phyloP scores from a whole-genome alignment of 2,329 filamentous ascomycete genomes.

The Fusarium sublunatum region DNA sequence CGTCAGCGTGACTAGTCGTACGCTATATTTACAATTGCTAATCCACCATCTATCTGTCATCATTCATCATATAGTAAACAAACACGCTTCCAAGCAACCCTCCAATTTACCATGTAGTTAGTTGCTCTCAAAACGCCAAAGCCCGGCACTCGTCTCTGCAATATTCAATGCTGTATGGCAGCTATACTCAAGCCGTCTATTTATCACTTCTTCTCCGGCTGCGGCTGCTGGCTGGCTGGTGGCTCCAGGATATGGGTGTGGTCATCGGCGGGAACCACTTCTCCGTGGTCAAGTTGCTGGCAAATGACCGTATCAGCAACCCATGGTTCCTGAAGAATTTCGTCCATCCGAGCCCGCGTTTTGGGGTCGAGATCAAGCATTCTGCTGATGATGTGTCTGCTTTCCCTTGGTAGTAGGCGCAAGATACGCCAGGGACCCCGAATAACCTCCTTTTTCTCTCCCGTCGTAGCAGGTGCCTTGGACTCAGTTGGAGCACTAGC shows the following conservation, averaged over 20 bases:
- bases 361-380: slow-evolving; percentile 93
- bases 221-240: slow-evolving; percentile 59
- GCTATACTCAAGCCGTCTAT: slow-evolving; percentile 3
- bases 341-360: slow-evolving; percentile 83
- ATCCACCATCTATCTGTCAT: slow-evolving; percentile 43
- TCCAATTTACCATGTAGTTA: slow-evolving; percentile 28
- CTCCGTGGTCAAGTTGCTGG: slow-evolving; percentile 76
- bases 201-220: slow-evolving; percentile 43
- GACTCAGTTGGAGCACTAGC: slow-evolving; percentile 16
- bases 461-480: slow-evolving; percentile 30
- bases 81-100: slow-evolving; percentile 32
- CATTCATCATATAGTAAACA: slow-evolving; percentile 36
- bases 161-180: slow-evolving; percentile 13
- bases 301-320: slow-evolving; percentile 87
- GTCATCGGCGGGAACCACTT: slow-evolving; percentile 76
- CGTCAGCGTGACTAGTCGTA: slow-evolving; percentile 13
- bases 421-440: slow-evolving; percentile 93
- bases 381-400: slow-evolving; percentile 85
- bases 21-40: slow-evolving; percentile 36
- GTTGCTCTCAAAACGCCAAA: slow-evolving; percentile 43
- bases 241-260: slow-evolving; percentile 90
- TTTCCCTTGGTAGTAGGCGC: slow-evolving; percentile 87
- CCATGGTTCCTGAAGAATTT: slow-evolving; percentile 91
- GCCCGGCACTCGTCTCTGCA: slow-evolving; percentile 11
- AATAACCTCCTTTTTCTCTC: slow-evolving; percentile 79